Conservation (phyloP, 2,329 filamentous ascomycete species). For the Hymenoscyphus linearis region DNA sequence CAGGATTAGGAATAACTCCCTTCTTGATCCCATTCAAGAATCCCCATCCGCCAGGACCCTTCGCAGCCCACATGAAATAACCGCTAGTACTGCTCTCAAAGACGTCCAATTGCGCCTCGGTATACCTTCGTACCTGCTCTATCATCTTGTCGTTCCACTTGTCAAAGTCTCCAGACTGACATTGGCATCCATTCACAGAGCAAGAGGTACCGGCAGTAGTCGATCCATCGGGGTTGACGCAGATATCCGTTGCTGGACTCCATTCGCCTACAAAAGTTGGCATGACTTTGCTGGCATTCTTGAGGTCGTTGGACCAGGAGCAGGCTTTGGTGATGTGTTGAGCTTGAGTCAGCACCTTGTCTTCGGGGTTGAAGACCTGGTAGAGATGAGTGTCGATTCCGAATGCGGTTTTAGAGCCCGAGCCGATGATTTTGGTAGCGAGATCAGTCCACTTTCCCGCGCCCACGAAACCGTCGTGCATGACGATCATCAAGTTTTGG, state of each 20-base stretch:
- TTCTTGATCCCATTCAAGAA: constrained; percentile 34
- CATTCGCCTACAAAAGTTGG: constrained; percentile 39
- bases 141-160: constrained; percentile 34
- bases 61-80: constrained; percentile 39
- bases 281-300: constrained; percentile 26
- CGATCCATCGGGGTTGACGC: constrained; percentile 35
- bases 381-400: constrained; percentile 38
- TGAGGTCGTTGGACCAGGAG: constrained; percentile 31
- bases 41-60: constrained; percentile 35
- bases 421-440: constrained; percentile 13
- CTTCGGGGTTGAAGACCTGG: constrained; percentile 34
- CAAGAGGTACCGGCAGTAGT: constrained; percentile 33
- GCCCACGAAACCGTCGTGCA: constrained; percentile 36
- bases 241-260: constrained; percentile 36
- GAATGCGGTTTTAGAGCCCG: constrained; percentile 27
- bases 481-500: constrained; percentile 33
- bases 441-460: constrained; percentile 32
- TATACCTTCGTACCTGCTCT: constrained; percentile 33
- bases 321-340: constrained; percentile 38
- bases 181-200: constrained; percentile 34
- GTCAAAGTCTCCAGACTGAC: constrained; percentile 30
- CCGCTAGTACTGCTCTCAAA: constrained; percentile 35
- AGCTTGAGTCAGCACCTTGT: constrained; percentile 33
- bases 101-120: constrained; percentile 38
- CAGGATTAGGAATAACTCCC: constrained; percentile 33